Conservation (phyloP, 2,329 filamentous ascomycete genomes). For the Ilyonectria destructans region DNA sequence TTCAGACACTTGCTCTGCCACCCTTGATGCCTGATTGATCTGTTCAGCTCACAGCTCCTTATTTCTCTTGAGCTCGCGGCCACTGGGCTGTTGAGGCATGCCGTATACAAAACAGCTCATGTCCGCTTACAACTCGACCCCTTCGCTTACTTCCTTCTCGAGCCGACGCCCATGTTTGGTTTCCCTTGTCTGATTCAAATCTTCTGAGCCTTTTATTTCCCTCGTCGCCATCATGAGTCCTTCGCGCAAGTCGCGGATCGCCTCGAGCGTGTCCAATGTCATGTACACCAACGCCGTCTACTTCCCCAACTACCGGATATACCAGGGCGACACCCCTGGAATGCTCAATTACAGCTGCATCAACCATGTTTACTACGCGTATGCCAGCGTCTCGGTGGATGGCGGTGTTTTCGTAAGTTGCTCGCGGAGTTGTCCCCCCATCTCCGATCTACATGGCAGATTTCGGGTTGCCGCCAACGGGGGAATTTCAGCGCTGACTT, state of each 20-base stretch:
- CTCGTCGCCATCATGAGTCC: conserved; percentile 58
- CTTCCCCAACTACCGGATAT: conserved; percentile 86
- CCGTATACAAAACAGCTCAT: conserved; percentile 40
- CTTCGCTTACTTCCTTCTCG: conserved; percentile 20
- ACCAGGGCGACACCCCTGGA: conserved; percentile 81
- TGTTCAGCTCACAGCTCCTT: conserved; percentile 41
- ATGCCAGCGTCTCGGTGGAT: conserved; percentile 81
- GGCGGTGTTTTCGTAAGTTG: conserved; percentile 81
- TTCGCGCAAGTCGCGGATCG: conserved; percentile 64
- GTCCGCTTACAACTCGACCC: conserved; percentile 34
- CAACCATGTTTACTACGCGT: conserved; percentile 88
- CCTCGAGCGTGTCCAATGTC: conserved; percentile 55
- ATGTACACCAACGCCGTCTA: conserved; percentile 84
- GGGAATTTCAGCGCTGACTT: conserved; percentile 45
- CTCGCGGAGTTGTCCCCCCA: conserved; percentile 12
- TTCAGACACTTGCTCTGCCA: conserved; percentile 42
- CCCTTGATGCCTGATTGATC: conserved; percentile 48
- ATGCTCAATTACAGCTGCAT: conserved; percentile 83
- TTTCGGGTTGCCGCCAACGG: conserved; percentile 19
- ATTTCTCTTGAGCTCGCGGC: conserved; percentile 34
- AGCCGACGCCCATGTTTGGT: conserved; percentile 14
- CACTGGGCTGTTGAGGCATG: conserved; percentile 38
- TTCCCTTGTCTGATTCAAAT: conserved; percentile 1
- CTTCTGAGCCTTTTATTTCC: conserved; percentile 20
- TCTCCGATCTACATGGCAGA: conserved; percentile 21